Base-by-base conservation (phyloP, 2,329 filamentous ascomycete species). In the Diaporthe destruens region DNA sequence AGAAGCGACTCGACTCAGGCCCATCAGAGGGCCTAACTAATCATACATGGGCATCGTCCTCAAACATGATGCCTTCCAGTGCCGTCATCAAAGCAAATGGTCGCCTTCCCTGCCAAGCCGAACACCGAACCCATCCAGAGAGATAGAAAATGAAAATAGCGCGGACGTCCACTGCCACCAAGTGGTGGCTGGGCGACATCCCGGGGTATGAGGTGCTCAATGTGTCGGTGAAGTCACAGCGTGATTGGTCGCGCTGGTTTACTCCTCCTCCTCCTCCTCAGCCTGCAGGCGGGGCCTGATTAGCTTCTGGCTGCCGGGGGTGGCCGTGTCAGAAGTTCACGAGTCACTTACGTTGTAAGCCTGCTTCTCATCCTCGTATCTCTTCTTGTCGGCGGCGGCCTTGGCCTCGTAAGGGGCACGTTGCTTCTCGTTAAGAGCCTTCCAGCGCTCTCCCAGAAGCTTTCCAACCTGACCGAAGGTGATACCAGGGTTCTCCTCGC, bases 401-500 rank as follows among this genome's bases (percentile, higher is more conserved):
- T 98, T 98, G 83, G 94, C 93, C 86, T 98, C 96, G 81, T 98
- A 99, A 14, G 96, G 96, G 76, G 89, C 87, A 80, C 96, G 95
- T 85, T 98, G 94, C 89, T 96, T 94, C 78, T 98, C 94, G 85
- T 90, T 94, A 77, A 99, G 89, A 74, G 92, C 93, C 94, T 99
- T 99, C 96, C 96, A 99, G 87, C 93, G 93, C 90, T 98, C 95
- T 85, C 96, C 96, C 74, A 99, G 94, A 80, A 96, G 89, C 91
- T 98, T 98, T 87, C 96, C 96, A 80, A 99, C 96, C 85, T 98
- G 95, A 80, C 94, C 96, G 86, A 99, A 99, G 79, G 93, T 93
- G 87, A 98, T 98, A 80, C 95, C 96, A 51, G 96, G 96, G 90
- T 98, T 98, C 86, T 98, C 96, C 83, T 98, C 95, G 80, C 96